These are phyloP conservation scores for Pseudonitzschia multistriata DNA, from an alignment of 108 stramenopile genomes.

Conservation along the genomic window DNA sequence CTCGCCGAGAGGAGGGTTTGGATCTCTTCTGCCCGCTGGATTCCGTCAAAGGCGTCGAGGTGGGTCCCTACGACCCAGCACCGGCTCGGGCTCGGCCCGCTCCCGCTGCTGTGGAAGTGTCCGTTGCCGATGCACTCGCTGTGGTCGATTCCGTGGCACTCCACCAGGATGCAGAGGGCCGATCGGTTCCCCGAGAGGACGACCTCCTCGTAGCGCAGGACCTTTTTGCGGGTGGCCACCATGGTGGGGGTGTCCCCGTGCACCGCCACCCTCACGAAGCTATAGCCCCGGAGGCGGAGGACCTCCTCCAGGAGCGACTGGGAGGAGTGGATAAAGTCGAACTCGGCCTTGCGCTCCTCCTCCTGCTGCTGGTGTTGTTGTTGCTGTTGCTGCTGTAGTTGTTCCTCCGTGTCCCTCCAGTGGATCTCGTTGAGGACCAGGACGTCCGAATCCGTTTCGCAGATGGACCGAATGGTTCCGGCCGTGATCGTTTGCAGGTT, in stretches of 20 bases:
- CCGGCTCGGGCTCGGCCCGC: not conserved
- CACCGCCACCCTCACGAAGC: not conserved
- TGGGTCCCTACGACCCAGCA: conserved; percentile 21
- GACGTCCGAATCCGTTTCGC: conserved; percentile 14
- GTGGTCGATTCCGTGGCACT: not conserved
- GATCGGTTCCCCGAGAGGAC: conserved; percentile 19
- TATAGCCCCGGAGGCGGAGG: conserved; percentile 5
- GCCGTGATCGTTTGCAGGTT: conserved; percentile 6
- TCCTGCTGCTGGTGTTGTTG: not conserved
- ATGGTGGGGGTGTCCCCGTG: conserved; percentile 18
- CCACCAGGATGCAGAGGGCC: conserved; percentile 12
- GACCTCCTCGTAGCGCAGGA: not conserved
- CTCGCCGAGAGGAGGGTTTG: not conserved
- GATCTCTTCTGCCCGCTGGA: conserved; percentile 7
- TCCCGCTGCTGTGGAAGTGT: not conserved
- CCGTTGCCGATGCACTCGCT: not conserved
- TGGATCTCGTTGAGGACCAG: conserved; percentile 25
- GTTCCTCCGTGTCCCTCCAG: conserved; percentile 3
- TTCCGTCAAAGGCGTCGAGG: conserved; percentile 15
- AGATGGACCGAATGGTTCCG: conserved; percentile 10
- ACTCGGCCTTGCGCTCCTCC: not conserved
- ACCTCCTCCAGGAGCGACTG: conserved; percentile 5
- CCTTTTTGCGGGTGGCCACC: conserved; percentile 12
- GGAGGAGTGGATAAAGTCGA: not conserved
- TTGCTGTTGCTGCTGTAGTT: not conserved